Evolutionary conservation across 2,329 filamentous ascomycete genomes (phyloP).

Genomic region (Colletotrichum acutatum): DNA sequence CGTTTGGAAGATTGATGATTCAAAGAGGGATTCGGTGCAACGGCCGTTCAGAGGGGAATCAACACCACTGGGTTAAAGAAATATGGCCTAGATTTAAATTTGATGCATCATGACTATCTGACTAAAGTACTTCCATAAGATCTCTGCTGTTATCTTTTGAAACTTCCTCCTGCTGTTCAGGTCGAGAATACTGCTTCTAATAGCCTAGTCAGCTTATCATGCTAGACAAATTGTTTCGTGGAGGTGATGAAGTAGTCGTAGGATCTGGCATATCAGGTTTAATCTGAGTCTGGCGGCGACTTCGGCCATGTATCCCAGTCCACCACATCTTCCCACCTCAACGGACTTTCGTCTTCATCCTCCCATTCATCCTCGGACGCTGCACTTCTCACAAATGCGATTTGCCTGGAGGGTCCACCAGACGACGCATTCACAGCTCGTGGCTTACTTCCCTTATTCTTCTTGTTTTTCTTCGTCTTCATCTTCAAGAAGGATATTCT

Average conservation of each 20-base stretch:
- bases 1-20: conserved; percentile 49
- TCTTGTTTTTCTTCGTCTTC: too few relatives aligned
- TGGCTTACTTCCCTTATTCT: too few relatives aligned
- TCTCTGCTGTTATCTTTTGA: too few relatives aligned
- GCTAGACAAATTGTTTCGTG: too few relatives aligned
- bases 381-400: neutral
- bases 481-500: neutral
- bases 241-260: too few relatives aligned
- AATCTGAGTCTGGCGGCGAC: neutral
- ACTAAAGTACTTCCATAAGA: neutral
- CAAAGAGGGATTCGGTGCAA: conserved; percentile 38
- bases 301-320: neutral
- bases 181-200: too few relatives aligned
- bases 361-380: neutral
- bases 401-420: too few relatives aligned
- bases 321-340: neutral
- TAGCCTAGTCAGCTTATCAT: too few relatives aligned
- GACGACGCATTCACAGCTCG: too few relatives aligned
- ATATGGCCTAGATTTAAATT: neutral
- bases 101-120: neutral
- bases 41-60: conserved; percentile 46
- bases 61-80: conserved; percentile 44
- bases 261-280: neutral
- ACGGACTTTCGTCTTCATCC: neutral
- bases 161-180: too few relatives aligned